Base-by-base conservation (phyloP, 208 protist species). In the Acanthamoeba triangularis region DNA sequence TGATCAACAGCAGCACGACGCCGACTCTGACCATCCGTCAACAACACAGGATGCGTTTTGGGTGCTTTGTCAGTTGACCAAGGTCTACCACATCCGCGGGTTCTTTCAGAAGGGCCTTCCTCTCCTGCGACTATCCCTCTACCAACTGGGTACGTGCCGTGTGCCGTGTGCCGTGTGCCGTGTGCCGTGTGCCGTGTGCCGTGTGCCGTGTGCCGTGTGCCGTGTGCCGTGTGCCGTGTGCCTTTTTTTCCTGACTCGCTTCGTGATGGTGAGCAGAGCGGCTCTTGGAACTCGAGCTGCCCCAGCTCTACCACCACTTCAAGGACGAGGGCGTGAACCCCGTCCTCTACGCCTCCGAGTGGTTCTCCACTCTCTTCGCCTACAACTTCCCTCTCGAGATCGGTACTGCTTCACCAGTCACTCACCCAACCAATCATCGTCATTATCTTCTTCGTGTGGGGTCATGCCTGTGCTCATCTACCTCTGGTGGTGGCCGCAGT, bases 1-100 rank as follows among this genome's bases (percentile, higher is more conserved):
- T n/a, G n/a, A n/a, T n/a, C n/a, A n/a, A n/a, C n/a, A n/a, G n/a
- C n/a, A n/a, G n/a, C n/a, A n/a, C n/a, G n/a, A n/a, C n/a, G n/a
- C n/a, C n/a, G n/a, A 41, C 37, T 41, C 52, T 56, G 52, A 18
- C 52, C 52, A 56, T 7, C 52, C 11, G 14, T 11, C 3, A 56
- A 56, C 16, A 11, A 56, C 52, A 1, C 49, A 90, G 82, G 52
- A 90, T 25, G 82, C 82, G 33, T 90, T 90, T 23, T 90, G 82
- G 82, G 82, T 65, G 82, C 47, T 90, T 8, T 90, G 82, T 90
- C 82, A 90, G 52, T 49, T 90, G 41, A 90, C 54, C 47, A 90
- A 90, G 52, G 54, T 44, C 82, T 90, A 90, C 37, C 82, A 90
- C 37, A 67, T 90, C 33, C 82, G 54, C 11, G 82, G 82, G 7